phyloP scores from a whole-genome alignment of 305 asterid species.

The Rubia peregrina region DNA sequence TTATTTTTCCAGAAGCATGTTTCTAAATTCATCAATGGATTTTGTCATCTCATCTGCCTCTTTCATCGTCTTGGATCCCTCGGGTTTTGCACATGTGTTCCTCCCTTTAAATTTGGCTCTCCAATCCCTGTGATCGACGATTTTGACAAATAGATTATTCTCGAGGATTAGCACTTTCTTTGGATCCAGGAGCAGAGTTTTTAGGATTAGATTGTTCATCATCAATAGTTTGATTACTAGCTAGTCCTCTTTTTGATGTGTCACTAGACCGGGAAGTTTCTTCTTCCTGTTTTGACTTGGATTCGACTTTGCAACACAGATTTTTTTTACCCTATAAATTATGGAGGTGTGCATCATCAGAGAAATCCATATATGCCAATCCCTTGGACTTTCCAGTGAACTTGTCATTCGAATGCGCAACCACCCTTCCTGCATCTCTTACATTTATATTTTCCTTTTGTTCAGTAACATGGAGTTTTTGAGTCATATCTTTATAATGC shows the following conservation, averaged over 20 bases:
- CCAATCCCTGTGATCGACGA: constrained; percentile 17
- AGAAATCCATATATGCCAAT: constrained; percentile 85
- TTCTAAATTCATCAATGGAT: constrained; percentile 85
- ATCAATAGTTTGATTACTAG: constrained; percentile 6
- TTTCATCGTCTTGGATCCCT: constrained; percentile 19
- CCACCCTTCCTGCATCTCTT: constrained; percentile 50
- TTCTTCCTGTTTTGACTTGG: constrained; percentile 56
- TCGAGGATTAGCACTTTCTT: constrained; percentile 25
- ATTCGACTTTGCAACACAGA: constrained; percentile 64
- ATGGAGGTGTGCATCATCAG: constrained; percentile 66
- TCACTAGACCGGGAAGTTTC: constrained; percentile 29
- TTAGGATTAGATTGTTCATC: not conserved
- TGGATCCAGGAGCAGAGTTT: constrained; percentile 22
- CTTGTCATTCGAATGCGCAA: constrained; percentile 65
- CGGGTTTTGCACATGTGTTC: constrained; percentile 60
- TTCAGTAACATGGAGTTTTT: constrained; percentile 28
- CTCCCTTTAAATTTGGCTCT: constrained; percentile 48
- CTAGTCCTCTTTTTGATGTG: constrained; percentile 19
- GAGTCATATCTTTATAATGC: constrained; percentile 49
- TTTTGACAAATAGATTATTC: constrained; percentile 21
- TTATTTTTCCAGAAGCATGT: constrained; percentile 47
- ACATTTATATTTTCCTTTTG: constrained; percentile 27
- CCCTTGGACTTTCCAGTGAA: constrained; percentile 82
- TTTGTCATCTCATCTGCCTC: constrained; percentile 53
- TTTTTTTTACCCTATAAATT: constrained; percentile 48